Conservation (phyloP, 805 yeast species). For the Teunomyces kruisii region DNA sequence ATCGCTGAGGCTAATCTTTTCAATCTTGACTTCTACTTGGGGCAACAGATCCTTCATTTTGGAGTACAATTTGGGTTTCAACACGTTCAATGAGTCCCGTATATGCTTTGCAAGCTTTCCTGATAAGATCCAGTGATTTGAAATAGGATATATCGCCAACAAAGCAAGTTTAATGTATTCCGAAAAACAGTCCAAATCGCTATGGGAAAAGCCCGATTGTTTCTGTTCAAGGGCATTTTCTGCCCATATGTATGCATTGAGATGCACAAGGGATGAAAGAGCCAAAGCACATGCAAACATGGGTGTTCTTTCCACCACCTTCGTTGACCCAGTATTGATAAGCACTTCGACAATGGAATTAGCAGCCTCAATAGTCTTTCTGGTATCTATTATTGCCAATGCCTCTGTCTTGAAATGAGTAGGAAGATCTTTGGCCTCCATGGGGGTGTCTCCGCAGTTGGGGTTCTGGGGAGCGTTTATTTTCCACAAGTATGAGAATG, state of each 20-base stretch:
- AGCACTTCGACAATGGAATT: constrained; percentile 46
- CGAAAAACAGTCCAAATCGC: constrained; percentile 40
- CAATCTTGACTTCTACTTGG: constrained; percentile 12
- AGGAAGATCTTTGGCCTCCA: constrained; percentile 12
- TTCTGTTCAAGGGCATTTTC: constrained; percentile 17
- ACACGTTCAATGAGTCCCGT: constrained; percentile 43
- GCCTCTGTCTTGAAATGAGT: constrained; percentile 33
- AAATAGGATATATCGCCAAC: constrained; percentile 49
- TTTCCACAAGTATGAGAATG: constrained; percentile 53
- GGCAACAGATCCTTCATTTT: constrained; percentile 35
- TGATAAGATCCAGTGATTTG: constrained; percentile 52
- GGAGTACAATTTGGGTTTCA: constrained; percentile 41
- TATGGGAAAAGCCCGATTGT: constrained; percentile 1
- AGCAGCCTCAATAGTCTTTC: constrained; percentile 56
- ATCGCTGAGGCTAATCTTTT: background rate
- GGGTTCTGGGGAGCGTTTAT: constrained; percentile 43
- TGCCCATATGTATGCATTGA: constrained; percentile 55
- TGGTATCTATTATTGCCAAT: constrained; percentile 49
- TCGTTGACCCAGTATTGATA: constrained; percentile 47
- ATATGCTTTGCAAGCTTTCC: constrained; percentile 47
- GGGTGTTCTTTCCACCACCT: constrained; percentile 47
- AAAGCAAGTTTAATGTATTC: constrained; percentile 51
- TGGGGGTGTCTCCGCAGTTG: constrained; percentile 27
- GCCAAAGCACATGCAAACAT: constrained; percentile 54
- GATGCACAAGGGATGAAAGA: constrained; percentile 50